Base-by-base conservation (phyloP, 116 monocot species). In the Thalassia testudinum region DNA sequence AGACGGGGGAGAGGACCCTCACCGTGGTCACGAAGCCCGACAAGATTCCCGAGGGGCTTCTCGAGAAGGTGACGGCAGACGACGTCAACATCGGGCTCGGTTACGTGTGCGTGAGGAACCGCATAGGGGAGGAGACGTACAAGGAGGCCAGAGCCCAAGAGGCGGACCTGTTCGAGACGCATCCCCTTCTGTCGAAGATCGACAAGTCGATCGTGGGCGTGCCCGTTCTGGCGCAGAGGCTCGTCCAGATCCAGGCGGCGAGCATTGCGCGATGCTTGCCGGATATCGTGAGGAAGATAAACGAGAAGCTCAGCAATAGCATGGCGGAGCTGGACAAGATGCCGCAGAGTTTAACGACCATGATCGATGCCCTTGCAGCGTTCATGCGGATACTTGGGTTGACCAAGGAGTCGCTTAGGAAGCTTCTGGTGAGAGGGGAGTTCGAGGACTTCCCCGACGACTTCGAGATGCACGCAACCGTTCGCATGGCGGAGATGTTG, bases 161-260 rank as follows among this genome's bases (percentile, higher is more conserved):
- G 64, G 54, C 58, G 1, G 2, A 20, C 16, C 54, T 89, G 12
- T 89, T 70, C 40, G 27, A 51, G 20, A 24, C 47, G 12, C 76
- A 67, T 51, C 65, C 66, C 12, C 47, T 75, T 7, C 61, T 89
- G 4, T 77, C 74, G 0, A 65, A 49, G 28, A 83, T 89, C 17
- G 83, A 83, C 57, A 79, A 77, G 47, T 79, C 77, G 12, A 89
- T 83, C 0, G 73, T 77, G 16, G 79, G 83, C 0, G 62, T 89
- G 7, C 80, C 77, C 0, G 70, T 83, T 1, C 69, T 89, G 0
- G 83, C 80, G 0, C 66, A 75, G 28, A 74, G 58, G 52, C 66
- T 89, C 16, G 77, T 75, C 56, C 60, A 72, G 57, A 75, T 89
- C 15, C 89, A 89, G 54, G 80, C 80, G 0, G 42, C 74, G 0